phyloP scores from a whole-genome alignment of 495 filamentous ascomycete genomes.

The Penicillium macrosclerotiorum region DNA sequence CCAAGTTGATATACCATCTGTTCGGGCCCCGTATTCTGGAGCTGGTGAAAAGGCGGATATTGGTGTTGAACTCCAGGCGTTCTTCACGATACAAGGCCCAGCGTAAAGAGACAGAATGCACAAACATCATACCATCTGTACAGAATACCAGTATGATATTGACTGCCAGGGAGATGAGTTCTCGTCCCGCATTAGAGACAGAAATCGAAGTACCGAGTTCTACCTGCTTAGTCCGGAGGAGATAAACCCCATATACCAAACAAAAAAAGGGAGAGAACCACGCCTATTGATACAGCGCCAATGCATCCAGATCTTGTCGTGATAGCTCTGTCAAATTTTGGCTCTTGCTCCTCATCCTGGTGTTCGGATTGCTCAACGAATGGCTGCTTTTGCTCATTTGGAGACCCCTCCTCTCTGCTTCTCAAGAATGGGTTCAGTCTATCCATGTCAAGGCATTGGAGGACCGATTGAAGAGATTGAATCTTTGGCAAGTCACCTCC shows the following conservation, averaged over 20 bases:
- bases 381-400: neutral
- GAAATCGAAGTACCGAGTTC: neutral
- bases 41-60: constrained; percentile 38
- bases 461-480: neutral
- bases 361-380: neutral
- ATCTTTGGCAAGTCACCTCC: neutral
- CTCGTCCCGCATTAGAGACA: neutral
- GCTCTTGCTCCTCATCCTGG: neutral
- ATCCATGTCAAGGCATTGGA: neutral
- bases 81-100: constrained; percentile 42
- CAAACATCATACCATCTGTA: constrained; percentile 37
- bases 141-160: constrained; percentile 34
- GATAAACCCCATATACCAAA: neutral
- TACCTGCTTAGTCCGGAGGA: neutral
- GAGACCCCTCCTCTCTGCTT: neutral
- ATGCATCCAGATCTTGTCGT: neutral
- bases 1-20: constrained; percentile 14
- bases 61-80: constrained; percentile 43
- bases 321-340: neutral
- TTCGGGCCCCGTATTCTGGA: constrained; percentile 10
- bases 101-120: constrained; percentile 38
- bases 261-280: neutral
- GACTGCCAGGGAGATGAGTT: neutral
- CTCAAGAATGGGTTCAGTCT: neutral
- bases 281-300: neutral